These are phyloP conservation scores for Penicillium sp. DNA, from an alignment of 2,329 filamentous ascomycete genomes.

Conservation along the genomic window DNA sequence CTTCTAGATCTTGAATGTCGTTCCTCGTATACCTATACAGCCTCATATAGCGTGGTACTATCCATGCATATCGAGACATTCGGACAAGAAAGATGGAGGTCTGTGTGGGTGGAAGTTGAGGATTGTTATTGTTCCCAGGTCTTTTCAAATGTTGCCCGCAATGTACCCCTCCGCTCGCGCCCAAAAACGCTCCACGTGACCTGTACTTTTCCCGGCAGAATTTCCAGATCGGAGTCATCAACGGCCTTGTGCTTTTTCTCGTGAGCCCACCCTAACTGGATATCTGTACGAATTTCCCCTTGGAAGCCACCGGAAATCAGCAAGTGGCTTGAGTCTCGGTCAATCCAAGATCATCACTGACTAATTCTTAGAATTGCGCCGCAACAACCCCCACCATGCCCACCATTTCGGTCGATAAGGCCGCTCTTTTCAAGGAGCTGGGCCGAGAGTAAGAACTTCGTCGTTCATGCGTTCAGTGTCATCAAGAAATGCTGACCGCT, in stretches of 20 bases:
- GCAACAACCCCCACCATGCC: constrained; percentile 67
- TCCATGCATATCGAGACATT: no score
- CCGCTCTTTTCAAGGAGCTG: constrained; percentile 88
- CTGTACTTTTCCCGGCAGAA: constrained; percentile 24
- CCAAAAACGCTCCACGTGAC: neutral
- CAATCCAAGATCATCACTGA: neutral
- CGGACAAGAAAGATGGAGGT: no score
- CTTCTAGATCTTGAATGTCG: no score
- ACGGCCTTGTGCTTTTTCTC: constrained; percentile 6
- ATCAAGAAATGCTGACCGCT: constrained; percentile 15
- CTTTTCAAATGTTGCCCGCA: no score
- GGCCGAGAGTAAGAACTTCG: constrained; percentile 72
- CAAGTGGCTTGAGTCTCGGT: neutral
- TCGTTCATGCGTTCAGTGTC: neutral
- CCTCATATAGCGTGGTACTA: no score
- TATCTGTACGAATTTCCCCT: constrained; percentile 2
- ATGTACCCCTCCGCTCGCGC: neutral
- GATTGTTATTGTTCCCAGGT: no score
- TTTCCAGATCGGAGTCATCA: constrained; percentile 29
- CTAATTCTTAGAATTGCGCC: constrained; percentile 19
- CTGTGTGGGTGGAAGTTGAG: no score
- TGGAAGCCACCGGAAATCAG: constrained; percentile 4
- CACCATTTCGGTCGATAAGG: constrained; percentile 96
- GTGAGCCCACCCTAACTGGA: constrained; percentile 10
- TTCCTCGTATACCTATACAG: no score